phyloP scores from a whole-genome alignment of 2,329 filamentous ascomycete species.

The Xylariaceae sp. region DNA sequence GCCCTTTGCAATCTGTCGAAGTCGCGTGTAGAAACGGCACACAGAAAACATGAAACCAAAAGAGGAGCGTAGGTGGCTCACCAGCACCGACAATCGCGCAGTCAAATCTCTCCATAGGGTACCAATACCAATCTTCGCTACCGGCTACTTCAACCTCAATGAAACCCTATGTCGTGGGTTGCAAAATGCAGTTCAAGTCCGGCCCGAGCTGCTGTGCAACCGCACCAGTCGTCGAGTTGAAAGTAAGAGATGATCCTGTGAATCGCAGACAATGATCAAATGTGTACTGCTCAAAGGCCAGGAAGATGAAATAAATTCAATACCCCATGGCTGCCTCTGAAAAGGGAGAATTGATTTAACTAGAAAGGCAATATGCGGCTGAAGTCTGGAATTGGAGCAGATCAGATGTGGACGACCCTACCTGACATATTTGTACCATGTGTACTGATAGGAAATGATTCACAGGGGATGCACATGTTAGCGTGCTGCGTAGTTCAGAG shows the following conservation, averaged over 20 bases:
- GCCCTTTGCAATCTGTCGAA: background rate
- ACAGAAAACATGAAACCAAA: background rate
- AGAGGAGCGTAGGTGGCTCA: slow-evolving; percentile 42
- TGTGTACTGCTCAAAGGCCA: background rate
- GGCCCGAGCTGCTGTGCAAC: background rate
- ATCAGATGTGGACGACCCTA: background rate
- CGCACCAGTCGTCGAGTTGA: background rate
- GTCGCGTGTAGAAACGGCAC: background rate
- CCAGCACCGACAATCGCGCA: slow-evolving; percentile 60
- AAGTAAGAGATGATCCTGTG: too few species aligned
- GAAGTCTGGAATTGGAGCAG: background rate
- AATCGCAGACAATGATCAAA: too few species aligned
- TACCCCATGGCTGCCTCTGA: background rate
- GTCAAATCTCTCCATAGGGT: slow-evolving; percentile 51
- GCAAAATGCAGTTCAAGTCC: too few species aligned
- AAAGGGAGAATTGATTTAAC: background rate
- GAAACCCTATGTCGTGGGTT: background rate
- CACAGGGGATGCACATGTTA: too few species aligned
- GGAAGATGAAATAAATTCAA: background rate
- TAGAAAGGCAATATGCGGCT: background rate
- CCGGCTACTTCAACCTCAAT: background rate
- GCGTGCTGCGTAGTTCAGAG: too few species aligned
- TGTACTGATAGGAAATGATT: too few species aligned
- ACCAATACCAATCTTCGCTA: background rate
- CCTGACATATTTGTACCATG: background rate